Percentiles rank a stretch among this genome's conserved stretches.
phyloP scores from a whole-genome alignment of 768 basidiomycete genomes.

The Phlebiopsis gigantea region DNA sequence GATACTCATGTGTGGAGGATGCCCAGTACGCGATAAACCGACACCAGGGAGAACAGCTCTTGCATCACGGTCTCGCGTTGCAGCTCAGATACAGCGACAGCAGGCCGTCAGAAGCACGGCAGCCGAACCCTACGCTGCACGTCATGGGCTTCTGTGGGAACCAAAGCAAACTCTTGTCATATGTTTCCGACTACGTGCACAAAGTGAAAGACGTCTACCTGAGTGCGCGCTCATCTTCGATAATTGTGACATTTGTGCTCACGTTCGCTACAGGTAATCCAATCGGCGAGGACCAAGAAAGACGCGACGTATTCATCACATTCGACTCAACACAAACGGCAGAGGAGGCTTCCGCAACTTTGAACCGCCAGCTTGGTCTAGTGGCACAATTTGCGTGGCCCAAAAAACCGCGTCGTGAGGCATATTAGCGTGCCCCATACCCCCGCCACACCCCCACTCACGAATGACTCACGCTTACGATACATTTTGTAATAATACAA shows the following conservation, averaged over 20 bases:
- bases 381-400: conserved; percentile 1
- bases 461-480: neutral
- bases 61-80: neutral
- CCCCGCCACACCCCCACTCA: neutral
- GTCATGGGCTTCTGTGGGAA: neutral
- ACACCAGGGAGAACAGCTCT: neutral
- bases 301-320: conserved; percentile 1
- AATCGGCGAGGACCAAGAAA: neutral
- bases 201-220: neutral
- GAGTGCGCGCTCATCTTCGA: neutral
- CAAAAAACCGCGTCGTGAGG: neutral
- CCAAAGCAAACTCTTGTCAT: neutral
- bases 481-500: too few species aligned
- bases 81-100: neutral
- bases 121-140: neutral
- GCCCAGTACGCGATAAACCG: neutral
- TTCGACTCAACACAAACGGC: neutral
- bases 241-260: neutral
- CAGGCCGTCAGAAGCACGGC: neutral
- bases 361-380: neutral
- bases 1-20: neutral
- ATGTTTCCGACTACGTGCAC: neutral
- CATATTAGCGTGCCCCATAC: neutral
- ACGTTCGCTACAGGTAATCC: neutral
- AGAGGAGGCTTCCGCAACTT: neutral